Evolutionary conservation across 1,139 yeast genomes (phyloP).

Genomic region (Blastobotrys niveus): DNA sequence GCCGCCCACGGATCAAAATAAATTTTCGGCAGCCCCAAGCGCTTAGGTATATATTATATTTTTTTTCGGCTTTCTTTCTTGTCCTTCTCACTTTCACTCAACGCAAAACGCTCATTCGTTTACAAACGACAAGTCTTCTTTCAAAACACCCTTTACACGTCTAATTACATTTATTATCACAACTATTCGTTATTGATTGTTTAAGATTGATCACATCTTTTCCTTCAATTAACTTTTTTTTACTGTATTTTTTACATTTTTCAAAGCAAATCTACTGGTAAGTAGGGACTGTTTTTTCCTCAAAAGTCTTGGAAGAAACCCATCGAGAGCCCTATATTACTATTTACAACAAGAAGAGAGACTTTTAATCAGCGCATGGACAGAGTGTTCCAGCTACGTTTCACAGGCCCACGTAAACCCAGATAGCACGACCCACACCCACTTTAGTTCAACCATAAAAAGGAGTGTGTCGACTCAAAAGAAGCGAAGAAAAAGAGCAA

Average conservation of each 20-base stretch:
- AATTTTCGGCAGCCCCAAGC: too few relatives aligned
- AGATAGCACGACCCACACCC: constrained; percentile 39
- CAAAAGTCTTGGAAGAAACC: constrained; percentile 25
- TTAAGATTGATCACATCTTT: too few relatives aligned
- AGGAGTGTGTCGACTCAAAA: not conserved
- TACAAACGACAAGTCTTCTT: too few relatives aligned
- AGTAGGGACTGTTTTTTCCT: constrained; percentile 28
- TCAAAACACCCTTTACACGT: too few relatives aligned
- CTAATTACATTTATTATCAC: too few relatives aligned
- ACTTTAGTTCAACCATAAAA: constrained; percentile 19
- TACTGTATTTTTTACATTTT: not conserved
- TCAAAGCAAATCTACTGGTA: constrained; percentile 7
- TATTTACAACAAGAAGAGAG: constrained; percentile 14
- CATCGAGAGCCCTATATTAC: constrained; percentile 22
- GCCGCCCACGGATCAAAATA: too few relatives aligned
- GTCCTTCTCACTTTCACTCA: too few relatives aligned
- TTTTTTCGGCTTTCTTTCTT: too few relatives aligned
- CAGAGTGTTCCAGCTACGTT: constrained; percentile 28
- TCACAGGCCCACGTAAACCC: constrained; percentile 36
- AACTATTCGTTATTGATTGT: too few relatives aligned
- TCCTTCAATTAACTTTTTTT: not conserved
- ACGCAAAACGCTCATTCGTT: too few relatives aligned
- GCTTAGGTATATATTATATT: too few relatives aligned
- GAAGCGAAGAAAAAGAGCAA: not conserved
- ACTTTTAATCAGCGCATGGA: constrained; percentile 18